Evolutionary conservation across 73 alveolate genomes (phyloP), one percentile per base, ranked within the genome.

Genomic region (Effrenium voratum): DNA sequence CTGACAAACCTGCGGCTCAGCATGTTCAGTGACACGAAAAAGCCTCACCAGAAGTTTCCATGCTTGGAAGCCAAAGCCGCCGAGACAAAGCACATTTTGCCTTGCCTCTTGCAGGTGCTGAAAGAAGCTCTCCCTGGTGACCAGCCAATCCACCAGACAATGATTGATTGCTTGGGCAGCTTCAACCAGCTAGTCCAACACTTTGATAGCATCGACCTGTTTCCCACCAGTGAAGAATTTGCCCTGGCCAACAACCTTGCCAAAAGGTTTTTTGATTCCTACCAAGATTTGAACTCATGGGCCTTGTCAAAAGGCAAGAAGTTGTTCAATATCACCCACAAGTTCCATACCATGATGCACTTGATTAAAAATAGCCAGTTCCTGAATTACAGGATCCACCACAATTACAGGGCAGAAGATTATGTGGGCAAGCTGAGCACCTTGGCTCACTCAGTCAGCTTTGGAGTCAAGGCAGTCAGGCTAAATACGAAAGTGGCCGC

Each of bases 41-140:
- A 19, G 24, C 87, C 87, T 24, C 50, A 76, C 87, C 34, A 76
- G 59, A 38, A 36, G 55, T 40, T 34, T 43, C 55, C 87, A 34
- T 76, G 47, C 59, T 36, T 76, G 87, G 60, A 43, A 22, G 87
- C 50, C 66, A 79, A 79, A 26, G 91, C 91, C 19, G 91, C 72
- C 5, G 91, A 79, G 70, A 43, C 60, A 26, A 79, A 79, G 45
- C 91, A 79, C 45, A 22, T 79, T 49, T 26, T 47, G 32, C 91
- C 91, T 13, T 24, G 46, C 10, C 45, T 79, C 32, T 45, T 79
- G 47, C 91, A 45, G 30, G 70, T 79, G 45, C 30, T 79, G 46
- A 44, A 46, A n/a, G n/a, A n/a, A n/a, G n/a, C n/a, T n/a, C n/a
- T n/a, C n/a, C n/a, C n/a, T n/a, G n/a, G n/a, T n/a, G n/a, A n/a